Evolutionary conservation across 177 flowering plant genomes (phyloP).

Genomic region (Vitis hybrid): DNA sequence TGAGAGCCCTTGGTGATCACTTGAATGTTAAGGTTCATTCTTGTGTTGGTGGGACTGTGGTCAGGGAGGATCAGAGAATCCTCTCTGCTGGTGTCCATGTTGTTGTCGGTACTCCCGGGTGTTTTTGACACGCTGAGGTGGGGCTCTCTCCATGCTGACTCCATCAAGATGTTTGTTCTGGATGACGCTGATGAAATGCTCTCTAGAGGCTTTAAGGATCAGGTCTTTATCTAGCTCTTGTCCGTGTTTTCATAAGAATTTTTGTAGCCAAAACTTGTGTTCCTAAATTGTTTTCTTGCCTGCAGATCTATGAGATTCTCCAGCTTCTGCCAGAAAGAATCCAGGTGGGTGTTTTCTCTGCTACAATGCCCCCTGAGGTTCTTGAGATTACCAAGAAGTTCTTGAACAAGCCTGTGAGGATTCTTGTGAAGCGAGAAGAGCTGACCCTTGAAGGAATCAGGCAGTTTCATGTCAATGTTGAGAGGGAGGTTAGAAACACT

Average conservation of each 20-base stretch:
- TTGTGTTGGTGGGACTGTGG: constrained; percentile 23
- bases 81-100: constrained; percentile 19
- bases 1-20: constrained; percentile 1
- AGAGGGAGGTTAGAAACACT: constrained; percentile 32
- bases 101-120: constrained; percentile 25
- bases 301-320: constrained; percentile 30
- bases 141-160: constrained; percentile 10
- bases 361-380: constrained; percentile 36
- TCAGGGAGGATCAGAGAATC: constrained; percentile 19
- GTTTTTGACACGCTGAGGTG: constrained; percentile 23
- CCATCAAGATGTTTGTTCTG: constrained; percentile 20
- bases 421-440: constrained; percentile 30
- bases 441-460: constrained; percentile 32
- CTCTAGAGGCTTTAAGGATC: constrained; percentile 25
- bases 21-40: constrained; percentile 4
- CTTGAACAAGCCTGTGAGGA: constrained; percentile 35
- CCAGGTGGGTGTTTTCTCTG: constrained; percentile 36
- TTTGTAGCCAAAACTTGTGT: no score
- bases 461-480: constrained; percentile 27
- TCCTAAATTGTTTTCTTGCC: not conserved
- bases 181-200: constrained; percentile 33
- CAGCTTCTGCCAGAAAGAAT: constrained; percentile 20
- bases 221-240: constrained; percentile 5
- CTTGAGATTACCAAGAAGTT: constrained; percentile 32
- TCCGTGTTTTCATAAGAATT: not conserved